Evolutionary conservation across 371 early-diverging fungal species (phyloP).

Genomic region (Syncephalastrum contaminatum): DNA sequence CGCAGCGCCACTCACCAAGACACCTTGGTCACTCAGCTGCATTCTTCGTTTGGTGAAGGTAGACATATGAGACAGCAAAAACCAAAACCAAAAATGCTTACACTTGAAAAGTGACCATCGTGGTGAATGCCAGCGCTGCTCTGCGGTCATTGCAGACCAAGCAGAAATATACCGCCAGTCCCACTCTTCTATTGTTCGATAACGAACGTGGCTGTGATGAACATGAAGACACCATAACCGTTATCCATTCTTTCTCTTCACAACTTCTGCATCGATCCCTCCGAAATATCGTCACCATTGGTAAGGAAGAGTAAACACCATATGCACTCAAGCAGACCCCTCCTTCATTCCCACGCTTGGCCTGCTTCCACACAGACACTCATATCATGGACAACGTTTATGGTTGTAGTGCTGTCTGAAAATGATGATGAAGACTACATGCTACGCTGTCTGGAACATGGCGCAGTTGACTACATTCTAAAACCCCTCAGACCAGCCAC

Average conservation of each 20-base stretch:
- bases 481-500: slow-evolving; percentile 52
- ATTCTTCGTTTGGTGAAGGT: slow-evolving; percentile 7
- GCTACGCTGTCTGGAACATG: slow-evolving; percentile 46
- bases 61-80: neutral
- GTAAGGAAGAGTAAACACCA: slow-evolving; percentile 6
- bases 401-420: slow-evolving; percentile 27
- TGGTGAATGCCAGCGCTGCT: slow-evolving; percentile 10
- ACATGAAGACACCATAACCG: no score
- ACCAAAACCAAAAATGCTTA: neutral
- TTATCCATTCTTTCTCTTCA: no score
- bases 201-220: slow-evolving; percentile 1
- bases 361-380: slow-evolving; percentile 1
- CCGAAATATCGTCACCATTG: slow-evolving; percentile 15
- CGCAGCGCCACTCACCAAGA: slow-evolving; percentile 5
- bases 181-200: slow-evolving; percentile 15
- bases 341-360: slow-evolving; percentile 2
- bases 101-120: slow-evolving; percentile 9
- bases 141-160: slow-evolving; percentile 7
- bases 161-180: slow-evolving; percentile 2
- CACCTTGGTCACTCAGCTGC: neutral
- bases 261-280: neutral
- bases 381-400: neutral
- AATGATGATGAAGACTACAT: slow-evolving; percentile 38
- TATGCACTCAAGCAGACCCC: neutral
- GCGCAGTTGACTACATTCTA: slow-evolving; percentile 58